A percentile compares a stretch with the other conserved stretches of the same genome.
Conservation (phyloP, 805 yeast species). For the Vanderwaltozyma verrucispora region DNA sequence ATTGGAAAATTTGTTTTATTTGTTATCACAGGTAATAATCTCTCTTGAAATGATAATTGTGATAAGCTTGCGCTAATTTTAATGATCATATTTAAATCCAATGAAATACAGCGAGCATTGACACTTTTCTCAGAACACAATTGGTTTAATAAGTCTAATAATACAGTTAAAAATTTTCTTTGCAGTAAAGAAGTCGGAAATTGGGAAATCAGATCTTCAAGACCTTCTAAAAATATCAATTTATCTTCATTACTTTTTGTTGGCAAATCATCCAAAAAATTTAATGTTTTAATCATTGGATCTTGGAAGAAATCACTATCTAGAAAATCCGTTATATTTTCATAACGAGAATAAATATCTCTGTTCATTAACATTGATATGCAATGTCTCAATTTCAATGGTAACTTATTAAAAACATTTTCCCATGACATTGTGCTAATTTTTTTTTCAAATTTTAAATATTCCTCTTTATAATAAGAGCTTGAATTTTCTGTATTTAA, state of each 20-base stretch:
- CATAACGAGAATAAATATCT: slow-evolving; percentile 50
- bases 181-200: slow-evolving; percentile 50
- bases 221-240: slow-evolving; percentile 53
- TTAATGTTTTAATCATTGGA: slow-evolving; percentile 68
- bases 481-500: slow-evolving; percentile 43
- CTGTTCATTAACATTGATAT: slow-evolving; percentile 42
- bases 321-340: slow-evolving; percentile 41
- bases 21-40: slow-evolving; percentile 38
- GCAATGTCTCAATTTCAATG: slow-evolving; percentile 38
- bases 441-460: slow-evolving; percentile 38
- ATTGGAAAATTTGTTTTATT: slow-evolving; percentile 12
- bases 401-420: slow-evolving; percentile 46
- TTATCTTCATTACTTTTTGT: slow-evolving; percentile 64
- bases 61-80: slow-evolving; percentile 58
- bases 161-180: slow-evolving; percentile 65
- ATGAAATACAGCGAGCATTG: slow-evolving; percentile 34
- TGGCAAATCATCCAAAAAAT: slow-evolving; percentile 72
- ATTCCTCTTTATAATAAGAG: slow-evolving; percentile 51
- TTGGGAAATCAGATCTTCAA: slow-evolving; percentile 41
- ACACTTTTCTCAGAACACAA: slow-evolving; percentile 25
- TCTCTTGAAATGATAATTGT: slow-evolving; percentile 66
- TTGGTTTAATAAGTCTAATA: slow-evolving; percentile 40
- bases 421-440: slow-evolving; percentile 30
- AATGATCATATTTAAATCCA: slow-evolving; percentile 42
- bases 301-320: slow-evolving; percentile 70